Evolutionary conservation across 257 asterid genomes (phyloP).

Genomic region (Linaria vulgaris): DNA sequence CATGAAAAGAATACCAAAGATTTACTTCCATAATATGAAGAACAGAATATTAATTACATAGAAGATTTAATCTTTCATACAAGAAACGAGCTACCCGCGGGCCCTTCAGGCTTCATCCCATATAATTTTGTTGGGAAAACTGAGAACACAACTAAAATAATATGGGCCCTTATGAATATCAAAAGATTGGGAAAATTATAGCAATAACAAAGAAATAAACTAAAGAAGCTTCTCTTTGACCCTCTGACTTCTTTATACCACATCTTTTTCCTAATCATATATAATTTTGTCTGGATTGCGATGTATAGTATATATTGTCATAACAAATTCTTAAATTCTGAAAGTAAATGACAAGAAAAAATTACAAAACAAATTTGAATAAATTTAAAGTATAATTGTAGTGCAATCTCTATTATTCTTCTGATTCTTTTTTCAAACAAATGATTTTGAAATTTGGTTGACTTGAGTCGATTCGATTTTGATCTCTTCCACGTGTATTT

Average conservation of each 20-base stretch:
- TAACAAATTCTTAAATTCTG: no score
- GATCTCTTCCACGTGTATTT: no score
- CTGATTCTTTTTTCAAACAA: no score
- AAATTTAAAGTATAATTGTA: no score
- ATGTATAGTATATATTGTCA: background rate
- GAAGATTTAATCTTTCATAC: constrained; percentile 21
- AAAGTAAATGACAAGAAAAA: no score
- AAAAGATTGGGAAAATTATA: background rate
- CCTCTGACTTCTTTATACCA: constrained; percentile 19
- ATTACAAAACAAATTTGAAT: no score
- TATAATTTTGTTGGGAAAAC: constrained; percentile 30
- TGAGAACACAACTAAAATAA: constrained; percentile 26
- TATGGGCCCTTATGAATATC: constrained; percentile 23
- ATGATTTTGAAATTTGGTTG: no score
- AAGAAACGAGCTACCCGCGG: constrained; percentile 21
- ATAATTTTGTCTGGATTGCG: constrained; percentile 15
- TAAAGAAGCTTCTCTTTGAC: constrained; percentile 25
- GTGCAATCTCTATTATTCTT: no score
- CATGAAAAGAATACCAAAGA: no score
- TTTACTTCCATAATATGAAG: constrained; percentile 27
- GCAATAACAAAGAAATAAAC: background rate
- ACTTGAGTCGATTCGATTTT: no score
- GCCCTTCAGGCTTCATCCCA: constrained; percentile 16
- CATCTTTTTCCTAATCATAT: constrained; percentile 27
- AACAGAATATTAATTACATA: constrained; percentile 26